Conservation (phyloP, 1,284 basidiomycete genomes). For the Microbotryum lychnidis-dioicae region DNA sequence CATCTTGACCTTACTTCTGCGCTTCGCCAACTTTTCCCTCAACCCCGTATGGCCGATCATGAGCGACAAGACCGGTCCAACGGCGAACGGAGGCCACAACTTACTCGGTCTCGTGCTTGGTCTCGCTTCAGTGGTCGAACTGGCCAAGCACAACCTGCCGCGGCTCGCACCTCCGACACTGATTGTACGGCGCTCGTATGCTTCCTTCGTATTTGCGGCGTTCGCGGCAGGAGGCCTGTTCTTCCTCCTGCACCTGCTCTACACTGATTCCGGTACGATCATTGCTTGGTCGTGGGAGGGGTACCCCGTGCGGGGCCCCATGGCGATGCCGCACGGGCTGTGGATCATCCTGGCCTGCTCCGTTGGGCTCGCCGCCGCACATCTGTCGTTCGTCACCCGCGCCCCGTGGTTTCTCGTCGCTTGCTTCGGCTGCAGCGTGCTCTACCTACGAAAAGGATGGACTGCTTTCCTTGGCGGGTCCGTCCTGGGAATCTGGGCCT, state of each 20-base stretch:
- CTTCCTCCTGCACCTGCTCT: slow-evolving; percentile 67
- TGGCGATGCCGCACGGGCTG: slow-evolving; percentile 61
- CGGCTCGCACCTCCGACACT: not conserved
- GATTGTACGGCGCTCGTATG: too few relatives aligned
- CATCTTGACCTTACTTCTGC: slow-evolving; percentile 60
- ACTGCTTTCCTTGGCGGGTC: slow-evolving; percentile 63
- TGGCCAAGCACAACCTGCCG: slow-evolving; percentile 31
- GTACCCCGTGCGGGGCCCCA: slow-evolving; percentile 66
- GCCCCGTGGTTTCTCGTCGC: slow-evolving; percentile 49
- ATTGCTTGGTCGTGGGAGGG: slow-evolving; percentile 89
- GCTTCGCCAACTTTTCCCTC: slow-evolving; percentile 68
- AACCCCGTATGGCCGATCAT: slow-evolving; percentile 84
- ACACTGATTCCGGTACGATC: slow-evolving; percentile 72
- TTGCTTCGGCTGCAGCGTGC: slow-evolving; percentile 48
- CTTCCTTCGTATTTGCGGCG: too few relatives aligned
- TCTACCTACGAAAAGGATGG: slow-evolving; percentile 64
- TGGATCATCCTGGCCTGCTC: slow-evolving; percentile 61
- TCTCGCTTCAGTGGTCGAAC: slow-evolving; percentile 23
- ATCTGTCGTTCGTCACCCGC: slow-evolving; percentile 30
- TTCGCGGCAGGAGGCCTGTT: slow-evolving; percentile 56
- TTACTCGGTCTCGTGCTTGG: slow-evolving; percentile 50
- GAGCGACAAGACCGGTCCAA: slow-evolving; percentile 37
- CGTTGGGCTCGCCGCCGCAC: slow-evolving; percentile 45
- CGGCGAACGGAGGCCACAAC: slow-evolving; percentile 58
- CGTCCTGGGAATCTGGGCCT: slow-evolving; percentile 58